Conservation (phyloP, 2,329 filamentous ascomycete species). For the Claviceps digitariae region DNA sequence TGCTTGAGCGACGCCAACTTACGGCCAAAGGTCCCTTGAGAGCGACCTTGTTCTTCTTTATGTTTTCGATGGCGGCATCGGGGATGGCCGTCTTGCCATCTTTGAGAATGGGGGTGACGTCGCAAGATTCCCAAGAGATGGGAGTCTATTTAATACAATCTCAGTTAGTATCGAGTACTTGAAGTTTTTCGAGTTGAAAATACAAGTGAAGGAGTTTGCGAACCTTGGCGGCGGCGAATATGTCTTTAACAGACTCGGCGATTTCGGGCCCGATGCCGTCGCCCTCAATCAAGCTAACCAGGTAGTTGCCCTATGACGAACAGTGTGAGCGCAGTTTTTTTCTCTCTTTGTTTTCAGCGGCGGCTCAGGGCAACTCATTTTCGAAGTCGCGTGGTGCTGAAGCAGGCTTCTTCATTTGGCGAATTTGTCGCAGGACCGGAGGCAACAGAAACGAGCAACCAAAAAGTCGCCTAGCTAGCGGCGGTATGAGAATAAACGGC, state of each 20-base stretch:
- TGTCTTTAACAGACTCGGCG: constrained; percentile 94
- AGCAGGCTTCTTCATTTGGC: constrained; percentile 11
- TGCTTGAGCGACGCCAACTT: constrained; percentile 23
- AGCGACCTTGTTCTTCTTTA: constrained; percentile 90
- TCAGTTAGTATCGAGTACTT: neutral
- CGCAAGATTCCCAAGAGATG: constrained; percentile 92
- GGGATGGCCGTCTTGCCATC: constrained; percentile 94
- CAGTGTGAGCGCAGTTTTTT: neutral
- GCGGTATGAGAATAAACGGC: neutral
- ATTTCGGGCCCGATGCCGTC: constrained; percentile 99
- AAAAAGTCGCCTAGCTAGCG: neutral
- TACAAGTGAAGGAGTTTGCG: constrained; percentile 10
- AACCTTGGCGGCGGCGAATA: constrained; percentile 91
- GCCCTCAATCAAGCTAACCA: constrained; percentile 94
- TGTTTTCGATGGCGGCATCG: constrained; percentile 81
- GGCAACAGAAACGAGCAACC: neutral
- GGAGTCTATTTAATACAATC: constrained; percentile 48
- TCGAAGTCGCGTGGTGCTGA: constrained; percentile 7
- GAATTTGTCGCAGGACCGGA: neutral
- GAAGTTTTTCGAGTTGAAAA: neutral
- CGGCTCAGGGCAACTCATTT: neutral
- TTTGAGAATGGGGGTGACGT: constrained; percentile 86
- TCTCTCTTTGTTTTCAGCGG: neutral
- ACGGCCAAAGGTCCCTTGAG: constrained; percentile 96
- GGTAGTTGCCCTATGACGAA: constrained; percentile 66